phyloP scores from a whole-genome alignment of 2,329 filamentous ascomycete genomes.

The Pyrenophora seminiperda region DNA sequence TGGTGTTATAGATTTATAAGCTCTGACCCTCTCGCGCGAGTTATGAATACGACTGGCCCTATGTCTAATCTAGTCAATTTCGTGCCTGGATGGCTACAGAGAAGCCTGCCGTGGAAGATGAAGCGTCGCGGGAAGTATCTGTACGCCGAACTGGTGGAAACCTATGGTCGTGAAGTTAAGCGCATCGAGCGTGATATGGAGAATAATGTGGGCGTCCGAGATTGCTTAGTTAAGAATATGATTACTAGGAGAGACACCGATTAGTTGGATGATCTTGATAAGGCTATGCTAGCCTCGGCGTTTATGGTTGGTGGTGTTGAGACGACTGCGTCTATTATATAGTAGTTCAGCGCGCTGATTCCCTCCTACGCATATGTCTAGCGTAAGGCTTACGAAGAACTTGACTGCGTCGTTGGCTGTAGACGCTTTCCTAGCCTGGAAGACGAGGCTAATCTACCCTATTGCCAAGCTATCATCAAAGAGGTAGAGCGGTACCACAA shows the following conservation, averaged over 20 bases:
- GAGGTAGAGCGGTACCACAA: slow-evolving; percentile 49
- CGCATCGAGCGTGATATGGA: slow-evolving; percentile 5
- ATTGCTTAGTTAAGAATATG: slow-evolving; percentile 25
- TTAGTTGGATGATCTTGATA: slow-evolving; percentile 20
- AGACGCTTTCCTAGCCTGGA: slow-evolving; percentile 11
- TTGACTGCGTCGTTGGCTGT: slow-evolving; percentile 19
- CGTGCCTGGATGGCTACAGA: background rate
- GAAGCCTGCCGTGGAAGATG: background rate
- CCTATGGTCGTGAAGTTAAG: background rate
- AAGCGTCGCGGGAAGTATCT: slow-evolving; percentile 1
- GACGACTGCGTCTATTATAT: slow-evolving; percentile 16
- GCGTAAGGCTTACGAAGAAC: slow-evolving; percentile 8
- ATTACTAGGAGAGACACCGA: slow-evolving; percentile 12
- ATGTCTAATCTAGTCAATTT: slow-evolving; percentile 3
- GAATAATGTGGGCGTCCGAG: slow-evolving; percentile 6
- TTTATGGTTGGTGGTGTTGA: slow-evolving; percentile 29
- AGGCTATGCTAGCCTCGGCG: slow-evolving; percentile 20
- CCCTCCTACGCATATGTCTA: background rate
- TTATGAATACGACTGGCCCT: slow-evolving; percentile 1
- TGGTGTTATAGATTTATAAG: background rate
- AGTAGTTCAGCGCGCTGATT: slow-evolving; percentile 13
- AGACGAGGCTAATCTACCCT: slow-evolving; percentile 33
- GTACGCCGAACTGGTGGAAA: background rate
- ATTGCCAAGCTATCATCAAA: slow-evolving; percentile 30
- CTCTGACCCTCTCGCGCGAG: background rate